Percentiles rank a stretch among this genome's conserved stretches.
These are phyloP conservation scores for Allium fistulosum DNA, from an alignment of 106 monocot species.

Conservation along the genomic window DNA sequence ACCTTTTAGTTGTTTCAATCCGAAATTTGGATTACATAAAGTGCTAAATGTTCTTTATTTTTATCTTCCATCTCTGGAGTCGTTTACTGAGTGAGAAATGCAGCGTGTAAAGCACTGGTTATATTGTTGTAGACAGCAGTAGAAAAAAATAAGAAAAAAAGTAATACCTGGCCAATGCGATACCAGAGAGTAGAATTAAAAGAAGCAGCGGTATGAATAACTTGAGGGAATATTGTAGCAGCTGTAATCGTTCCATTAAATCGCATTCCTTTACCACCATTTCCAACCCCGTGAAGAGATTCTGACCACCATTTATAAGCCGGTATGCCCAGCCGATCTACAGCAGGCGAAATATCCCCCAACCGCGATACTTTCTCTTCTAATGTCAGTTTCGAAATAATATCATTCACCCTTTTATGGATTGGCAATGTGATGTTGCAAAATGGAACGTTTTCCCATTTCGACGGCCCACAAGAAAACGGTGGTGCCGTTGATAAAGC, in stretches of 20 bases:
- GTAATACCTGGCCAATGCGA: slow-evolving; percentile 60
- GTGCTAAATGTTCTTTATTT: not conserved
- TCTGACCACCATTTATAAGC: slow-evolving; percentile 94
- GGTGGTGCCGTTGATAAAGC: no score
- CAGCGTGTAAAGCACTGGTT: not conserved
- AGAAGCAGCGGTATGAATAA: slow-evolving; percentile 83
- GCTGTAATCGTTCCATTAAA: slow-evolving; percentile 42
- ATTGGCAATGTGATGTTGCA: no score
- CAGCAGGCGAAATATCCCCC: no score
- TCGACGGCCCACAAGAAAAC: no score
- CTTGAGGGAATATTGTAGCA: slow-evolving; percentile 85
- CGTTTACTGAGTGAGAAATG: not conserved
- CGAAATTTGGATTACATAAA: not conserved
- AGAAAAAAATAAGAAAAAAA: not conserved
- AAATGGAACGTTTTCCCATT: no score
- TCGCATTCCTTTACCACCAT: slow-evolving; percentile 48
- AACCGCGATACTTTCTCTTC: no score
- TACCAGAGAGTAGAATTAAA: slow-evolving; percentile 82
- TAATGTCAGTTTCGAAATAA: no score
- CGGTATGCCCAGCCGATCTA: slow-evolving; percentile 54
- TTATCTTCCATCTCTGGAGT: no score
- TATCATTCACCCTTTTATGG: no score
- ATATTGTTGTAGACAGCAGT: not conserved
- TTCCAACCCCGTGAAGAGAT: slow-evolving; percentile 70
- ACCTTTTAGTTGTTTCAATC: no score